Base-by-base conservation (phyloP, 768 basidiomycete genomes). In the Phlebiopsis gigantea region DNA sequence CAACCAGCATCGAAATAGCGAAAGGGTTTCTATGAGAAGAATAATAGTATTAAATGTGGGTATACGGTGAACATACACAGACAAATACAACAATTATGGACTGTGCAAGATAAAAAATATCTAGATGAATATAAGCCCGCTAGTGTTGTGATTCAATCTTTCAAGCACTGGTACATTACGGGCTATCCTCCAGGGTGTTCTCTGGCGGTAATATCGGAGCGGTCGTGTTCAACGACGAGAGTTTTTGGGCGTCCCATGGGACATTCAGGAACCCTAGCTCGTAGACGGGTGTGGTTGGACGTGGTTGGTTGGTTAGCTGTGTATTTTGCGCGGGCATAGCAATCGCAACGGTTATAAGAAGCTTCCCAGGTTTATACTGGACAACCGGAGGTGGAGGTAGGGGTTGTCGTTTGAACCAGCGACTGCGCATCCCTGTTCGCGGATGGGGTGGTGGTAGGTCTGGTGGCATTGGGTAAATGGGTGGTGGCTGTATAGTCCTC, bases 151-250 rank as follows among this genome's bases (percentile, higher is more conserved):
- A n/a, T n/a, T n/a, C n/a, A n/a, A n/a, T n/a, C n/a, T n/a, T n/a
- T n/a, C n/a, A n/a, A n/a, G n/a, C n/a, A n/a, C n/a, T n/a, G n/a
- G n/a, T n/a, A n/a, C n/a, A n/a, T n/a, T n/a, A n/a, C n/a, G n/a
- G n/a, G n/a, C n/a, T n/a, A n/a, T n/a, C n/a, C n/a, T n/a, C n/a
- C n/a, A n/a, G n/a, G n/a, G n/a, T n/a, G n/a, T n/a, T n/a, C n/a
- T n/a, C n/a, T n/a, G n/a, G n/a, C n/a, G n/a, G n/a, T n/a, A n/a
- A n/a, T n/a, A 15, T 26, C 3, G 14, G n/a, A 94, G 93, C 84
- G 58, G 80, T 96, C 53, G 85, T 86, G 46, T 76, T 82, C 55
- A 91, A 96, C 24, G 43, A 29, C 14, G 30, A 14, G 14, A 51
- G 39, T 15, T 55, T 29, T n/a, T 55, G 45, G 4, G 21, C 26